Base-by-base conservation (phyloP, 1,284 basidiomycete species). In the Ustilago nuda region DNA sequence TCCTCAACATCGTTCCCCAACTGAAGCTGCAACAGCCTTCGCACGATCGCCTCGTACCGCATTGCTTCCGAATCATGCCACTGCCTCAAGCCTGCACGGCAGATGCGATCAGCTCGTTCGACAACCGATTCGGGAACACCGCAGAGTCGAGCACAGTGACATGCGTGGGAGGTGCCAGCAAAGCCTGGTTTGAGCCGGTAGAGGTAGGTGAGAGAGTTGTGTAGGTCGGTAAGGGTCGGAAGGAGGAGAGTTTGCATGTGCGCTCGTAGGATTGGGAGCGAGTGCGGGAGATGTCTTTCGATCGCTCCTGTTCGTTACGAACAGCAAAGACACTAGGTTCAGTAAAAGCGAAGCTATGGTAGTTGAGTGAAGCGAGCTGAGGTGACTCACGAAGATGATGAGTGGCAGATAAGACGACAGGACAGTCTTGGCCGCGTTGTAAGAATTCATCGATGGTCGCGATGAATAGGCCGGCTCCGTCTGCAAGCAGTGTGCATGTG, bases 171-270 rank as follows among this genome's bases (percentile, higher is more conserved):
- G 0, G 66, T 63, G 45, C 66, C 54, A 0, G 75, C 70, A 19
- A 77, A 72, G 1, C 75, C 75, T 17, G 70, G 66, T 7, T 60
- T 57, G 17, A 77, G 66, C 0, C 70, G 70, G 37, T 72, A 77
- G 30, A 77, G 66, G 51, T 66, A 77, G 4, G 66, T 77, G 50
- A 77, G 70, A 9, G 60, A 61, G 45, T 37, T 54, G 61, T 55
- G 60, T 32, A 56, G 9, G 12, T 66, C 37, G 11, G 52, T 51
- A 45, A 65, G 50, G 37, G 52, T 65, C 11, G 69, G 70, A 2
- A 77, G 70, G 23, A 66, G 66, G 36, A 72, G 53, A 5, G 70
- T 70, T 37, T 73, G 75, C 75, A 77, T 77, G 70, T 77, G 75
- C 3, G 66, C 75, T 19, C 63, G 62, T 13, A 56, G 61, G 36